Evolutionary conservation across 2,329 filamentous ascomycete species (phyloP), one percentile per base, ranked within the genome.

Genomic region (Thelonectria olida): DNA sequence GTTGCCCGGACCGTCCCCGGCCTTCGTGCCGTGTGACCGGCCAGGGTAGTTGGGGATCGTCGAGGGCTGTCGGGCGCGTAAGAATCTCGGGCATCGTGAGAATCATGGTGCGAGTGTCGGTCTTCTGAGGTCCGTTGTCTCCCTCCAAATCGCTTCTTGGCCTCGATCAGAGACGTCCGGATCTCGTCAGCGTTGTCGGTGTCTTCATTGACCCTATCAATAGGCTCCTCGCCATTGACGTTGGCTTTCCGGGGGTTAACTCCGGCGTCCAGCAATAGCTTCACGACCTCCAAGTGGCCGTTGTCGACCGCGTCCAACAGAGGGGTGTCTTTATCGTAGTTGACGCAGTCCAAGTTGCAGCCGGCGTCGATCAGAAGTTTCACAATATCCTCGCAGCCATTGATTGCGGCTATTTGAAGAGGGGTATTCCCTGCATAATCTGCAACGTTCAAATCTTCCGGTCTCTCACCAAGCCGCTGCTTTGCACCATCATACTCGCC

Each of bases 381-480:
- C 38, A 98, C 96, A 58, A 98, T 94, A 55, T 96, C 88, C 28
- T 90, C 89, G 75, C 90, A 92, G 7, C 96, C 96, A 72, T 96
- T 91, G 59, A 99, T 84, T 28, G 94, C 89, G 31, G 96, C 95
- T 67, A 97, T 96, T 76, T 99, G 96, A 31, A 99, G 82, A 22
- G 96, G 96, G 1, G 95, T 96, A 72, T 98, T 98, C n/a, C 93
- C 92, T 13, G 96, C 96, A 74, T 97, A 96, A 73, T 99, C 96
- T 22, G 92, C 88, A 59, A 94, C 86, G 69, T 99, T 92, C 54
- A 98, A 78, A 76, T 98, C 93, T 64, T 96, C 92, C 0, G 93
- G 93, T 19, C 93, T 87, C 73, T 96, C 92, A 8, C 85, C 82
- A 28, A 93, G 85, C 64, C 92, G 87, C 68, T 87, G 85, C 74